Evolutionary conservation across 306 rosid genomes (phyloP), one percentile per base, ranked within the genome.

Genomic region (Bauhinia variegata): DNA sequence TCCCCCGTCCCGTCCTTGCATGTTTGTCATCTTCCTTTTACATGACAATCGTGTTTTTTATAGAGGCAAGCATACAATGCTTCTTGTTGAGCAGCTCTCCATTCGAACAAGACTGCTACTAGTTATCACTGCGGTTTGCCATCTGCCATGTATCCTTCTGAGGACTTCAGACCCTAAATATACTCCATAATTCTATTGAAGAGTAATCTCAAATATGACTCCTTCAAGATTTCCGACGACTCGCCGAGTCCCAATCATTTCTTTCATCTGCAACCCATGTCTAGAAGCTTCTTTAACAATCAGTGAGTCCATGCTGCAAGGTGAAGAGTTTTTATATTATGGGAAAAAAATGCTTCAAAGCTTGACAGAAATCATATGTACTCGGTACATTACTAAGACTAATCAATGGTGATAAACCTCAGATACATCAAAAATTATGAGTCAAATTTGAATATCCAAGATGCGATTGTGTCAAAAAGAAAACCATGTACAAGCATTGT

Each of bases 221-320:
- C 98, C 96, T 86, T 87, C 83, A 49, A 73, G 92, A 78, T 87
- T 89, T 14, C 85, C 72, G 39, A 86, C 72, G 11, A 75, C 49
- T 0, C 82, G 18, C 44, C 89, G 83, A 12, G 91, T 92, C 60
- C 87, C 93, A n/a, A 31, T 61, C 39, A 87, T 71, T 79, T 89
- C 98, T 33, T 65, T 87, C 84, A 92, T 87, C 73, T 70, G 82
- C 92, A 92, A 54, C 57, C 71, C 66, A 12, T 60, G 79, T 83
- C 60, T 78, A 5, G 72, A 71, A 76, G 91, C 95, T 81, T 92
- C 91, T 47, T 48, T 57, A 10, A 75, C 3, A 51, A 86, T 84
- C 91, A 86, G 60, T 4, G 72, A 63, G 75, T 92, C 96, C 96
- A 89, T 81, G 72, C 98, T 89, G 63, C 81, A 76, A 15, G 28